phyloP scores from a whole-genome alignment of 768 basidiomycete genomes.

The Hemileccinum rubropunctum region DNA sequence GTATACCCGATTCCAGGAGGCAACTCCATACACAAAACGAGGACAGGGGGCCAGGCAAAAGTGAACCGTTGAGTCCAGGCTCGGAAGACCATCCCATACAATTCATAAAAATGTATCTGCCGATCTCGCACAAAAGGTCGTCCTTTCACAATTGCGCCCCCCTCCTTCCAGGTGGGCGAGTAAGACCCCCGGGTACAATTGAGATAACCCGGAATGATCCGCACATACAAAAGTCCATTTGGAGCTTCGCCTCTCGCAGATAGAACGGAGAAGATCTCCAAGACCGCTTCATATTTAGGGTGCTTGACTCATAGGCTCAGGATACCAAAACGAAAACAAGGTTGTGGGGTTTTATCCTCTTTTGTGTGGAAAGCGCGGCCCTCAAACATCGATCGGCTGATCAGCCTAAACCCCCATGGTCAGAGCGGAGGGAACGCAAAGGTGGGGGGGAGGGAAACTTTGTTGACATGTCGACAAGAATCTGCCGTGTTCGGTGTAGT shows the following conservation, averaged over 20 bases:
- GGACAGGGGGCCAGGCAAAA: neutral
- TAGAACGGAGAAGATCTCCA: slow-evolving; percentile 23
- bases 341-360: slow-evolving; percentile 13
- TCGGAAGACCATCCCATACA: neutral
- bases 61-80: slow-evolving; percentile 4
- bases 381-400: slow-evolving; percentile 4
- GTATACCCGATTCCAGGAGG: neutral
- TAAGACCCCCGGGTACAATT: neutral
- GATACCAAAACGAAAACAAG: slow-evolving; percentile 10
- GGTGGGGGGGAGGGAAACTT: slow-evolving; percentile 1
- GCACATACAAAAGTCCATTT: slow-evolving; percentile 9
- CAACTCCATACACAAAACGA: neutral
- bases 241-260: slow-evolving; percentile 17
- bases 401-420: slow-evolving; percentile 3
- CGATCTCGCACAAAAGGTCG: slow-evolving; percentile 11
- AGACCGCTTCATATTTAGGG: slow-evolving; percentile 16
- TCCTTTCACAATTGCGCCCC: slow-evolving; percentile 15
- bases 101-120: slow-evolving; percentile 5
- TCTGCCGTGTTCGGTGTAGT: slow-evolving; percentile 11
- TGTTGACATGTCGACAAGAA: slow-evolving; percentile 8
- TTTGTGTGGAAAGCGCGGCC: slow-evolving; percentile 10
- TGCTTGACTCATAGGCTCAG: slow-evolving; percentile 14
- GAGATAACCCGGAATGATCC: slow-evolving; percentile 27
- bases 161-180: neutral
- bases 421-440: neutral